A percentile compares a stretch with the other conserved stretches of the same genome.
Conservation (phyloP, 495 filamentous ascomycete genomes). For the Neohortaea acidophila region DNA sequence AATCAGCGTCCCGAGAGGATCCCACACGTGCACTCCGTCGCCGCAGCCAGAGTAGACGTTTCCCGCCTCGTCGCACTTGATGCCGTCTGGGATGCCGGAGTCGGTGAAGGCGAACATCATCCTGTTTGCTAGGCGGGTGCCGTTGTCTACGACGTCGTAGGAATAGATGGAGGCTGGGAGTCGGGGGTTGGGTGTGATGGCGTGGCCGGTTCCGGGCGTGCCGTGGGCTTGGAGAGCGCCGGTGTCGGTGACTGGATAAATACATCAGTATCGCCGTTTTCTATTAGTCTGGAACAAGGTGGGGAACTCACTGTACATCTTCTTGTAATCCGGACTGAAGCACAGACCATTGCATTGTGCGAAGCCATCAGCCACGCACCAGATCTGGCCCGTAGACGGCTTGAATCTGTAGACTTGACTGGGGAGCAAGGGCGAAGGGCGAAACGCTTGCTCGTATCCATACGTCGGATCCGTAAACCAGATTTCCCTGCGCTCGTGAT, state of each 20-base stretch:
- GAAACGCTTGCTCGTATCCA: conserved; percentile 27
- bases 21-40: conserved; percentile 31
- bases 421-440: conserved; percentile 23
- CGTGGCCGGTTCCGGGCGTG: not conserved
- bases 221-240: conserved; percentile 11
- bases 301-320: no score
- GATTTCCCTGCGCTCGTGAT: conserved; percentile 13
- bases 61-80: conserved; percentile 31
- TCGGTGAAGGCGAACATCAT: conserved; percentile 22
- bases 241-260: conserved; percentile 37
- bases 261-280: no score
- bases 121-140: conserved; percentile 19
- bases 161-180: conserved; percentile 24
- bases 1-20: conserved; percentile 28
- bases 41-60: conserved; percentile 35
- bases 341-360: conserved; percentile 34
- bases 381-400: conserved; percentile 31
- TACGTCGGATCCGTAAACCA: conserved; percentile 26
- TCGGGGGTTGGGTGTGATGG: conserved; percentile 4
- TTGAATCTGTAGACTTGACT: conserved; percentile 38
- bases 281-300: no score
- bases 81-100: conserved; percentile 25
- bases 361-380: conserved; percentile 37
- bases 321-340: conserved; percentile 34
- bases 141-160: conserved; percentile 21